Base-by-base conservation (phyloP, 306 rosid genomes). In the Canavalia ensiformis region DNA sequence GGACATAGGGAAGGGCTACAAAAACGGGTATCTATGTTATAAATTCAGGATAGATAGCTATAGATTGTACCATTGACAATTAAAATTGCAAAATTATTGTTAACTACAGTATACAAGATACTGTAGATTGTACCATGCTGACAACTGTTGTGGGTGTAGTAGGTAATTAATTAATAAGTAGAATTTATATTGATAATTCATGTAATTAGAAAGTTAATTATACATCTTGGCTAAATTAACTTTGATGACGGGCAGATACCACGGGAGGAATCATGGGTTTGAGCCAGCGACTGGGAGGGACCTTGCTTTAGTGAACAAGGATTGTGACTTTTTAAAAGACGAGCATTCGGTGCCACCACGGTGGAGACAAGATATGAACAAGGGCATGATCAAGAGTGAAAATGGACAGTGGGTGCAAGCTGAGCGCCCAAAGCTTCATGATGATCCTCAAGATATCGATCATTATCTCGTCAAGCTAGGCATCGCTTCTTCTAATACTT, bases 311-410 rank as follows among this genome's bases (percentile, higher is more conserved):
- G 97, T 94, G 87, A 94, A 94, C 91, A 92, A 94, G 50, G 89
- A 75, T 1, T 83, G 88, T 62, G 98, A 94, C 84, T 92, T 94
- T 77, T 72, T 94, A 75, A 91, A 83, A 57, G 98, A 92, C 46
- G 95, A 91, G 35, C 73, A 86, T 85, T 52, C 87, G 63, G 97
- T 94, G 28, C 98, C 98, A n/a, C 97, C 98, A 0, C 5, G 7
- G 41, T 94, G 98, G 97, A 84, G 97, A 75, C 98, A 92, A 80
- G 90, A 90, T 35, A 86, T 89, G 87, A 94, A 94, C 76, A 94
- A 90, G 84, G 90, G 90, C 30, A 87, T 94, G 97, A 76, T 86
- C 35, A 85, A 79, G 76, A 79, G 57, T 76, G 76, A 81, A 64
- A 89, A 90, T 42, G 98, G 98, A n/a, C 82, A 87, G 1, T 94